phyloP scores from a whole-genome alignment of 192 early-diverging fungal genomes.

The Mortierella hygrophila region DNA sequence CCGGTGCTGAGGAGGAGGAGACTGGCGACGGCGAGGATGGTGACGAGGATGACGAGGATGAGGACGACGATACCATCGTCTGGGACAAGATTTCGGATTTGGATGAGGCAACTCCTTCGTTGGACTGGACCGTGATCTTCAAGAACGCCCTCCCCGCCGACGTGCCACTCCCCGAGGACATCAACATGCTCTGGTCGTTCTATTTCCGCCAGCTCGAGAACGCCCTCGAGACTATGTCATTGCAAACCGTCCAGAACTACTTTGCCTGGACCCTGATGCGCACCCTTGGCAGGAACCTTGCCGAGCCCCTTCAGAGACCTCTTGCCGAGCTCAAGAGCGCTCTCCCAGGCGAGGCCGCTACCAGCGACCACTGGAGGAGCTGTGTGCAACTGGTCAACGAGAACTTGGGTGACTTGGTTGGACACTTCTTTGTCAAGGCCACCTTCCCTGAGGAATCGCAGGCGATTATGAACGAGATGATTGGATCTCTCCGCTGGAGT shows the following conservation, averaged over 20 bases:
- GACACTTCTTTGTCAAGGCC: constrained; percentile 61
- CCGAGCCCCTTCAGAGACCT: constrained; percentile 53
- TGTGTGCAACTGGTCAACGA: constrained; percentile 54
- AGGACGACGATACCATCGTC: background rate
- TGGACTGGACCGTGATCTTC: constrained; percentile 59
- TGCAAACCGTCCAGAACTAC: constrained; percentile 57
- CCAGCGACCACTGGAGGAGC: constrained; percentile 7
- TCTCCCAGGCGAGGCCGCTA: constrained; percentile 8
- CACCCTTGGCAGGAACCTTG: constrained; percentile 46
- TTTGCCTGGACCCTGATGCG: constrained; percentile 64
- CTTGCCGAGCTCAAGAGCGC: constrained; percentile 32
- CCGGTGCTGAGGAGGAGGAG: background rate
- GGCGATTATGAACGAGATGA: constrained; percentile 56
- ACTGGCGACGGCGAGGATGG: background rate
- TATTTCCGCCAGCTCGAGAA: constrained; percentile 39
- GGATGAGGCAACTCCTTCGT: constrained; percentile 22
- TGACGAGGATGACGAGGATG: constrained; percentile 6
- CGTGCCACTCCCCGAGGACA: constrained; percentile 24
- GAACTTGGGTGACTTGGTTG: constrained; percentile 54
- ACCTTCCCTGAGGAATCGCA: constrained; percentile 51
- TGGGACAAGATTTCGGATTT: constrained; percentile 47
- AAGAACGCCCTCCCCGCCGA: constrained; percentile 31
- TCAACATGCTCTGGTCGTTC: constrained; percentile 41
- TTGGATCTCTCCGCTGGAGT: constrained; percentile 49
- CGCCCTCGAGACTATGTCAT: constrained; percentile 13